Percentiles rank a stretch among this genome's conserved stretches.
phyloP scores from a whole-genome alignment of 2,329 filamentous ascomycete species.

The Colletotrichum simmondsii region DNA sequence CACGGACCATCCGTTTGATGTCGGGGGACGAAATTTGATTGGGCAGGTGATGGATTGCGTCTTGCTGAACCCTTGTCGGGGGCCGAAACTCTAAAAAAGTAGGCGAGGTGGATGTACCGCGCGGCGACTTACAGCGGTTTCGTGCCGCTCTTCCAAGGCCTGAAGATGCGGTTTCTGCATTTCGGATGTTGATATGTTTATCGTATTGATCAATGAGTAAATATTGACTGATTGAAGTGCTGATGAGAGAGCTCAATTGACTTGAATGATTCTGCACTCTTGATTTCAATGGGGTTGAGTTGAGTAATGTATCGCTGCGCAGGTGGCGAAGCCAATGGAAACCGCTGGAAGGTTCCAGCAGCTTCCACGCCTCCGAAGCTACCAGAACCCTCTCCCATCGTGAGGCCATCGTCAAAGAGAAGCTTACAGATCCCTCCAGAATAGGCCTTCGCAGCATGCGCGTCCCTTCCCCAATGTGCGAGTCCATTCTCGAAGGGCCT shows the following conservation, averaged over 20 bases:
- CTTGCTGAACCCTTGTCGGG: neutral
- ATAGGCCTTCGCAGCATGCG: neutral
- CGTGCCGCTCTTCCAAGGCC: neutral
- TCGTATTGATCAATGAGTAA: neutral
- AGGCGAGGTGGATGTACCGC: neutral
- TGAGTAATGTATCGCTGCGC: neutral
- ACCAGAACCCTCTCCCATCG: slow-evolving; percentile 14
- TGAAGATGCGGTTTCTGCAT: neutral
- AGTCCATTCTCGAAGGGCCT: slow-evolving; percentile 31
- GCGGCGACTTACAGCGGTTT: neutral
- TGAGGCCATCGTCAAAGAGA: slow-evolving; percentile 23
- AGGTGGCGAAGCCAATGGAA: slow-evolving; percentile 37
- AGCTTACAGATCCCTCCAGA: neutral
- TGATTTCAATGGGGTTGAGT: no score
- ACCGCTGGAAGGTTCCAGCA: slow-evolving; percentile 41
- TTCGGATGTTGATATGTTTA: neutral
- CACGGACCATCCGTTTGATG: neutral
- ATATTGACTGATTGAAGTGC: neutral
- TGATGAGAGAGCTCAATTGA: accelerated
- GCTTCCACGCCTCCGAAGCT: slow-evolving; percentile 36
- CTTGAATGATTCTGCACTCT: neutral
- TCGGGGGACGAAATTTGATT: neutral
- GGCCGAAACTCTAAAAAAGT: slow-evolving; percentile 17
- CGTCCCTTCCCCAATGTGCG: slow-evolving; percentile 3
- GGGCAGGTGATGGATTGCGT: neutral